Percentiles rank a stretch among this genome's conserved stretches.
Conservation (phyloP, 73 alveolate species). For the Stentor coeruleus region DNA sequence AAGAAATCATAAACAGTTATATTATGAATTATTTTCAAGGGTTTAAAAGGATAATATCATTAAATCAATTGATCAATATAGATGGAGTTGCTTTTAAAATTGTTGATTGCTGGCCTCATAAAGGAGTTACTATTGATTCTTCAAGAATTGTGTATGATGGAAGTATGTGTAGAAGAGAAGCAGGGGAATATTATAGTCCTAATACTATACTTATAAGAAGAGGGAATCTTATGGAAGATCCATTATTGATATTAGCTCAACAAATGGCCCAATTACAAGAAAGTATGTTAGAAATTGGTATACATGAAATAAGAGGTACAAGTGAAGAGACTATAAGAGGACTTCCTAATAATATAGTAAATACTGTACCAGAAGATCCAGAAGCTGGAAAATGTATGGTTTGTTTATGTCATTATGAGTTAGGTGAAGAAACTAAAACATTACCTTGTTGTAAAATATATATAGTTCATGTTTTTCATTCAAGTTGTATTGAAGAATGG, state of each 20-base stretch:
- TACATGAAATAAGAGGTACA: not conserved
- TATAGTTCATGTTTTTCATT: constrained; percentile 66
- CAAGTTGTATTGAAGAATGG: constrained; percentile 84
- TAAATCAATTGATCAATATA: not conserved
- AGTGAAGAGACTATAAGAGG: not conserved
- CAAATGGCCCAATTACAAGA: not conserved
- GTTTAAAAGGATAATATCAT: not conserved
- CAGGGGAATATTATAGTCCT: not conserved
- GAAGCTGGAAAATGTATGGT: constrained; percentile 19
- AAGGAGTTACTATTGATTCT: not conserved
- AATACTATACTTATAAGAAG: not conserved
- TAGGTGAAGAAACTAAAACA: constrained; percentile 1
- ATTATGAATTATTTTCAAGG: not conserved
- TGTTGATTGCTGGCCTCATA: not conserved
- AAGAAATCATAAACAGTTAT: not conserved
- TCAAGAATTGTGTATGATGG: not conserved
- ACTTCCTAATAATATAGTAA: not conserved
- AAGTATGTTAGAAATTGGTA: not conserved
- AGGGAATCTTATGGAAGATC: not conserved
- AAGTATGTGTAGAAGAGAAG: not conserved
- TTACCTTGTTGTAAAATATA: not conserved
- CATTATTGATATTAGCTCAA: not conserved
- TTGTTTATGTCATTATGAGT: constrained; percentile 4
- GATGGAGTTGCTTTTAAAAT: not conserved
- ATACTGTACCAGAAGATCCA: not conserved